Conservation (phyloP, 805 yeast species). For the Candida quercuum region DNA sequence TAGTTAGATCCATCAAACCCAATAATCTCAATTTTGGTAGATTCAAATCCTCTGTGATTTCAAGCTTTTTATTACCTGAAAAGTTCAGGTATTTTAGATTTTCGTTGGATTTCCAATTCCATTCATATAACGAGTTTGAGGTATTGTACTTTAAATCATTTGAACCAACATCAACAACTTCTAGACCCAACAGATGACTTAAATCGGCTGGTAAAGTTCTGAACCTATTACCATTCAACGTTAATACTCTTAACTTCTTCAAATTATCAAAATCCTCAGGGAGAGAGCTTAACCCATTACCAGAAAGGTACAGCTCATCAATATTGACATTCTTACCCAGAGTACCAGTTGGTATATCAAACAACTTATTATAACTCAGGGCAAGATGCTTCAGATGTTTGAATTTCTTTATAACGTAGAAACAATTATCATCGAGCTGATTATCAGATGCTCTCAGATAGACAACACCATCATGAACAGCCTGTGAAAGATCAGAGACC, state of each 20-base stretch:
- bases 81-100: conserved; percentile 76
- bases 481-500: conserved; percentile 28
- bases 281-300: conserved; percentile 70
- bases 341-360: conserved; percentile 78
- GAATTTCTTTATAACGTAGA: conserved; percentile 60
- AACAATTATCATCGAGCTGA: conserved; percentile 70
- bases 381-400: conserved; percentile 58
- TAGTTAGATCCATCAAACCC: conserved; percentile 93
- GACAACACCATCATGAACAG: conserved; percentile 40
- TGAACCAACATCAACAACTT: conserved; percentile 83
- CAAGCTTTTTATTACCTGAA: conserved; percentile 89
- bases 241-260: conserved; percentile 51
- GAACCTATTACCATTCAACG: conserved; percentile 78
- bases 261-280: conserved; percentile 79
- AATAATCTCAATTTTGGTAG: conserved; percentile 65
- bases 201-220: conserved; percentile 87
- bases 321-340: conserved; percentile 50
- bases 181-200: conserved; percentile 57
- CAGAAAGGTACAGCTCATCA: conserved; percentile 69
- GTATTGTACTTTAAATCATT: conserved; percentile 88
- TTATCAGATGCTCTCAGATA: conserved; percentile 75
- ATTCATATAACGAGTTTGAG: conserved; percentile 91
- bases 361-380: conserved; percentile 75
- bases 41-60: conserved; percentile 78
- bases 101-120: conserved; percentile 93